These are phyloP conservation scores for Coprinopsis marcescibilis DNA, from an alignment of 768 basidiomycete species.

Conservation along the genomic window DNA sequence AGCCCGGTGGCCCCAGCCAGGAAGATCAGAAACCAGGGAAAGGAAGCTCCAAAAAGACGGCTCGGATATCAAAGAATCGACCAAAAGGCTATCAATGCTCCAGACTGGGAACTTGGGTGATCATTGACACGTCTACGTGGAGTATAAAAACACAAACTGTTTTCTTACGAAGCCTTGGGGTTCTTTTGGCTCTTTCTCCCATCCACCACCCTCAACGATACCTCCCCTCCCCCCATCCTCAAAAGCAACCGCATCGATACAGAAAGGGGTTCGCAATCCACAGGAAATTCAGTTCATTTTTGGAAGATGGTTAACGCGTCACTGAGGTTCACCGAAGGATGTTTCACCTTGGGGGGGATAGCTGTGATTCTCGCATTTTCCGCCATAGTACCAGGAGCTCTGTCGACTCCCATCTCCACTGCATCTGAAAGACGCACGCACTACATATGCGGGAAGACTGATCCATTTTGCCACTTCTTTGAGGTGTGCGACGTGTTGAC, in stretches of 20 bases:
- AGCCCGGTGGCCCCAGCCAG: too few relatives aligned
- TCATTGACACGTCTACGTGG: not conserved
- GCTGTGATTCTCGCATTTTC: not conserved
- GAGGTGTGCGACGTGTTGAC: constrained; percentile 4
- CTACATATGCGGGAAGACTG: constrained; percentile 1
- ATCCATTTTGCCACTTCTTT: constrained; percentile 6
- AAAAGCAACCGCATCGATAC: too few relatives aligned
- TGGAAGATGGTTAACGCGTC: too few relatives aligned
- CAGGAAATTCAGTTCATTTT: too few relatives aligned
- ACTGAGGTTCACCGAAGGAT: not conserved
- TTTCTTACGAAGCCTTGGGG: not conserved
- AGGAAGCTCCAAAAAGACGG: not conserved
- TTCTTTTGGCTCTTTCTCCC: too few relatives aligned
- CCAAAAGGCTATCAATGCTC: not conserved
- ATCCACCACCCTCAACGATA: too few relatives aligned
- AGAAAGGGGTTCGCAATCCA: too few relatives aligned
- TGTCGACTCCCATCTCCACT: not conserved
- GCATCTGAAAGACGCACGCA: constrained; percentile 1
- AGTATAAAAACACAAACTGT: not conserved
- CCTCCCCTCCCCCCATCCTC: too few relatives aligned
- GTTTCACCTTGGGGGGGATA: not conserved
- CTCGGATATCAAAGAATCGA: not conserved
- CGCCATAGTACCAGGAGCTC: not conserved
- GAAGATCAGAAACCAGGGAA: not conserved
- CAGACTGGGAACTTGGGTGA: not conserved